phyloP scores from a whole-genome alignment of 2,329 filamentous ascomycete genomes.

The Arthrobotrys entomopaga region DNA sequence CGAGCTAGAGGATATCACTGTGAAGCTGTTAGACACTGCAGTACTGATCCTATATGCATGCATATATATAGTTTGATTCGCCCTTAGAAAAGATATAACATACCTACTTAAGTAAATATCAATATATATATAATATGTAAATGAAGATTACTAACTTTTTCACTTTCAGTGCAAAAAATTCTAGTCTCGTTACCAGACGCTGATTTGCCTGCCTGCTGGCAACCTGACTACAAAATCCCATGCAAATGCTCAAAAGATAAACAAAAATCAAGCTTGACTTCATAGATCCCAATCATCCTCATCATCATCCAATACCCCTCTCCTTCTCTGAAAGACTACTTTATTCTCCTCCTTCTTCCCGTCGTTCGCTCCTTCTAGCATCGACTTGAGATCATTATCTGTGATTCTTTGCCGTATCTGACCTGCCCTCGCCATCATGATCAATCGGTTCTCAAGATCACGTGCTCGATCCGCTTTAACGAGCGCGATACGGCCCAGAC shows the following conservation, averaged over 20 bases:
- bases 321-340: conserved; percentile 85
- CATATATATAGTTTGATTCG: too few relatives aligned
- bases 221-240: background rate
- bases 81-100: too few relatives aligned
- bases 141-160: background rate
- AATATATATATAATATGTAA: background rate
- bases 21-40: background rate
- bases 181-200: too few relatives aligned
- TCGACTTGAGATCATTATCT: conserved; percentile 91
- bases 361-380: conserved; percentile 85
- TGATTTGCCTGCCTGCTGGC: too few relatives aligned
- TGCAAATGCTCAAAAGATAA: background rate
- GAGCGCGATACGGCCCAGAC: conserved; percentile 90
- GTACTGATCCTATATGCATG: background rate
- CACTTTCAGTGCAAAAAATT: background rate
- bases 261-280: background rate
- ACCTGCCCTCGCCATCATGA: conserved; percentile 87
- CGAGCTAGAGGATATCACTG: background rate
- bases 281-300: conserved; percentile 73
- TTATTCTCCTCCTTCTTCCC: conserved; percentile 73
- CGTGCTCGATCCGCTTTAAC: conserved; percentile 91
- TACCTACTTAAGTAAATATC: background rate
- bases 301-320: conserved; percentile 85
- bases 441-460: conserved; percentile 90
- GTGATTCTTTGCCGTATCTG: conserved; percentile 89